Base-by-base conservation (phyloP, 78 protist species). In the Thecamonas trahens region DNA sequence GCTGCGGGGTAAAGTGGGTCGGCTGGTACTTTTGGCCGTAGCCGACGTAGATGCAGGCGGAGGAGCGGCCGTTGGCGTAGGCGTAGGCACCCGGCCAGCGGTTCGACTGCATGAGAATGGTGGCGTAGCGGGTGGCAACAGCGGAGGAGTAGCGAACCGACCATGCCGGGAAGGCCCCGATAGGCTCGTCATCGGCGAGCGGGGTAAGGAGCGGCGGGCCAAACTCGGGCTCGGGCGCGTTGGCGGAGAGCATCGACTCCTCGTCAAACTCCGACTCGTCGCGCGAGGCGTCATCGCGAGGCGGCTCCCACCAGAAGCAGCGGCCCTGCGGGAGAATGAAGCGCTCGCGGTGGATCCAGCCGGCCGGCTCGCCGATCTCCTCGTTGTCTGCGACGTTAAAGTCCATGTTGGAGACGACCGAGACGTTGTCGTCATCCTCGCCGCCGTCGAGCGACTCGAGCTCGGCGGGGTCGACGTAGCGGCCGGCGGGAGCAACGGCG, bases 31-130 rank as follows among this genome's bases (percentile, higher is more conserved):
- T 66, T 37, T 37, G 20, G n/a, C 82, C 82, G 26, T 55, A 2
- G 40, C 82, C 82, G 34, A 68, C 4, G 65, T 77, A 77, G 24
- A 77, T 37, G 29, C 49, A 6, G 28, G 57, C 68, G 5, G 6
- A 67, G 31, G 2, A 1, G 37, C 4, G 1, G 59, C 53, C 65
- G 64, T 34, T 54, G 8, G 57, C 67, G 38, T 24, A 76, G 1
- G 81, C 44, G 34, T 20, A 15, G 28, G 73, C 65, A 8, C 82
- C 82, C 44, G 82, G 82, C 82, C 82, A 77, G 17, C 72, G 49
- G 35, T 47, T 17, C 22, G 74, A 67, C 17, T 37, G 32, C 22
- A 76, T 40, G 26, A 35, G 17, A 29, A 47, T 67, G 22, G 61
- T 34, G 7, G 37, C 50, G 61, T 54, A 57, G 24, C 26, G 26